These are phyloP conservation scores for Tolypocladium paradoxum DNA, from an alignment of 2,329 filamentous ascomycete species.

Conservation along the genomic window DNA sequence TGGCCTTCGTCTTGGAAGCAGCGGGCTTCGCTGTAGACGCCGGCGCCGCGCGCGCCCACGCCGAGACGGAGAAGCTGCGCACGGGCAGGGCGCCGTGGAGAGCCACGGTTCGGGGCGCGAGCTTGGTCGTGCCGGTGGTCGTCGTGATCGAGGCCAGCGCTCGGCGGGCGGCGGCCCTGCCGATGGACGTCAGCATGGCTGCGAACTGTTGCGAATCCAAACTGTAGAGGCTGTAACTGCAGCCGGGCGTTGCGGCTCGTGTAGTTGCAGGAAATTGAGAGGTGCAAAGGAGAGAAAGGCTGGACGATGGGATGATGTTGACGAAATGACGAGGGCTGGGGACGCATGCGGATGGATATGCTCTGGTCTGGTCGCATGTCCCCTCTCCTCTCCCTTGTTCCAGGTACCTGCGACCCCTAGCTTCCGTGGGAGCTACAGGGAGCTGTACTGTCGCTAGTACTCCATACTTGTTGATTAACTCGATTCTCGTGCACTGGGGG, in stretches of 20 bases:
- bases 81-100: conserved; percentile 8
- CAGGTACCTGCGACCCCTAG: not conserved
- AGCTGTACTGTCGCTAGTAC: not conserved
- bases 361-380: not conserved
- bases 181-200: conserved; percentile 31
- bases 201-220: not conserved
- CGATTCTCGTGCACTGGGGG: not conserved
- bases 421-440: not conserved
- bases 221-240: not conserved
- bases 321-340: conserved; percentile 7
- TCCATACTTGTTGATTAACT: not conserved
- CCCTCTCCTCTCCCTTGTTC: not conserved
- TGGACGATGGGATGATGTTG: conserved; percentile 3
- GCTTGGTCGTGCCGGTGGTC: conserved; percentile 6
- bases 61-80: conserved; percentile 21
- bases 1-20: conserved; percentile 10
- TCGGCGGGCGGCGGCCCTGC: conserved; percentile 27
- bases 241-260: not conserved
- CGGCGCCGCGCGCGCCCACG: conserved; percentile 14
- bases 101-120: conserved; percentile 6
- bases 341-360: not conserved
- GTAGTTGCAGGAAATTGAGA: not conserved
- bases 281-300: not conserved
- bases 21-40: conserved; percentile 10
- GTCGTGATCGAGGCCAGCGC: conserved; percentile 13